phyloP scores from a whole-genome alignment of 495 filamentous ascomycete genomes.

The Penicillium angulare region DNA sequence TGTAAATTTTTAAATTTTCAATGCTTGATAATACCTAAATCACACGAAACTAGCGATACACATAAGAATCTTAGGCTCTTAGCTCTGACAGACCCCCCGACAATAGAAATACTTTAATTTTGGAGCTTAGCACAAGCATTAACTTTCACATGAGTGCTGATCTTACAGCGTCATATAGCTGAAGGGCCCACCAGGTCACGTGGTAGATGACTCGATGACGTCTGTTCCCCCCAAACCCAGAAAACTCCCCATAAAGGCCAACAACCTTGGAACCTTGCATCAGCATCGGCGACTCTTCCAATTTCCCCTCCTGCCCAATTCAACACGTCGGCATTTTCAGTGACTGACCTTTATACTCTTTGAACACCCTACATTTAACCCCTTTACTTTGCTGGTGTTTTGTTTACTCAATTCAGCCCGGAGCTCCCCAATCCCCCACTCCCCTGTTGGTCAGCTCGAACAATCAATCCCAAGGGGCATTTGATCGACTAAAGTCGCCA shows the following conservation, averaged over 20 bases:
- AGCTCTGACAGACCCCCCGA: too few relatives aligned
- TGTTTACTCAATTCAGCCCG: conserved; percentile 22
- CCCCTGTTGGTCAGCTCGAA: conserved; percentile 18
- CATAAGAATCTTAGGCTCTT: too few relatives aligned
- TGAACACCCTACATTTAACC: not conserved
- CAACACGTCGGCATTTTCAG: conserved; percentile 8
- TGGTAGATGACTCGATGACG: conserved; percentile 32
- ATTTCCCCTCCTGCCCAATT: conserved; percentile 7
- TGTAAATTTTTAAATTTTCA: too few relatives aligned
- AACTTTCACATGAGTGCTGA: too few relatives aligned
- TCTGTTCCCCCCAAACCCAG: conserved; percentile 24
- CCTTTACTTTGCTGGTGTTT: conserved; percentile 3
- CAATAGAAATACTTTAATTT: too few relatives aligned
- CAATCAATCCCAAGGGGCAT: conserved; percentile 9
- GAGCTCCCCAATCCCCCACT: conserved; percentile 16
- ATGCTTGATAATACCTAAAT: too few relatives aligned
- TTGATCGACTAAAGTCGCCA: conserved; percentile 31
- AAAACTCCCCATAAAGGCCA: conserved; percentile 9
- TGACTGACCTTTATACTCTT: not conserved
- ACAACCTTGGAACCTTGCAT: conserved; percentile 10
- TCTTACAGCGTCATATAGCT: too few relatives aligned
- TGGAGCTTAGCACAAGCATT: too few relatives aligned
- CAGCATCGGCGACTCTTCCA: conserved; percentile 1
- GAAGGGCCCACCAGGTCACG: conserved; percentile 18
- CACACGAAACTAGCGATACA: too few relatives aligned